Base-by-base conservation (phyloP, 208 protist genomes). In the Trichomonas vaginalis region DNA sequence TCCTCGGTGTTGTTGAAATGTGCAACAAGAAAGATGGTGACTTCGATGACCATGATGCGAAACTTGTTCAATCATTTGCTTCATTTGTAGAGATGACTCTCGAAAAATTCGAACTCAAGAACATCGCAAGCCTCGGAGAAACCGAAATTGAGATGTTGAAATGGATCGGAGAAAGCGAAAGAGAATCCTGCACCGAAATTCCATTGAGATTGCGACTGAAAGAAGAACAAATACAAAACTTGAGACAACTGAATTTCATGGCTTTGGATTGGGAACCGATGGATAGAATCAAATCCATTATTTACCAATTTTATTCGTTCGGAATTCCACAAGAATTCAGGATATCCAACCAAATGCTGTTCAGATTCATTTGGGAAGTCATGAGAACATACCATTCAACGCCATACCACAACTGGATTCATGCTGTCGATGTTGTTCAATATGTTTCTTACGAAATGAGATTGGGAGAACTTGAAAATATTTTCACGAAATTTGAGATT, bases 381-480 rank as follows among this genome's bases (percentile, higher is more conserved):
- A 6, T 4, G 0, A 45, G 21, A 49, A 80, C 70, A 15, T 96
- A 96, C 45, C 6, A 95, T 83, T 39, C 95, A 17, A 97, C 97
- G 56, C 96, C 97, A 37, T 98, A 98, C 92, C 97, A 98, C 96
- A 98, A 97, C 96, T 97, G 97, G 51, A 37, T 83, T 12, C 97
- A 98, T 88, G 97, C 97, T 1, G 51, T 97, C 15, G 97, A 98
- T 96, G 97, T 97, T 27, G 96, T 96, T 51, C 97, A 98, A 95
- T 97, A 83, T 70, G 95, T 97, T 37, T 97, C 96, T 79, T 96
- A 96, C 48, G 62, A 96, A 80, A 40, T 98, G 0, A 92, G 37
- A 51, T 46, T 12, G 8, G 21, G 40, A 95, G 61, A 97, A 49
- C 96, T 98, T 42, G 97, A 96, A 21, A 97, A 98, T 32, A 80